phyloP scores from a whole-genome alignment of 306 rosid species.

The Malus fusca region DNA sequence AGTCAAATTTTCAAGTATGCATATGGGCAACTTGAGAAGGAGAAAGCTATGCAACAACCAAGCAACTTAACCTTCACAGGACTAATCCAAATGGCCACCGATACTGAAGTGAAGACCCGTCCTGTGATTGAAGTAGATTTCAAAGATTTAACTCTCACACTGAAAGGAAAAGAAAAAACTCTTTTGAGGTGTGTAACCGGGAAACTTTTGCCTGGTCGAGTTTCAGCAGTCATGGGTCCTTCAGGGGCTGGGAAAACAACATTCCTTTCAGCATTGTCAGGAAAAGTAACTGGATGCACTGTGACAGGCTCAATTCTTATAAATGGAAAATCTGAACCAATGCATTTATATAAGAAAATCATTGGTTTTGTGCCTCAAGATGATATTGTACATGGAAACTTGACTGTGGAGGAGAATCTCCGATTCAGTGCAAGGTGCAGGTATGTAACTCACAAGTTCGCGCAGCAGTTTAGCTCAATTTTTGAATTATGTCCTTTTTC shows the following conservation, averaged over 20 bases:
- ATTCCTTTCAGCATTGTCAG: slow-evolving; percentile 72
- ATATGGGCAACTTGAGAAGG: slow-evolving; percentile 75
- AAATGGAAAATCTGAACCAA: slow-evolving; percentile 62
- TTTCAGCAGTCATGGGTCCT: slow-evolving; percentile 89
- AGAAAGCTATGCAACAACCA: slow-evolving; percentile 71
- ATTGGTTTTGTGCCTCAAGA: slow-evolving; percentile 86
- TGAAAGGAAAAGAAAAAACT: slow-evolving; percentile 56
- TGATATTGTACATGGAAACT: slow-evolving; percentile 83
- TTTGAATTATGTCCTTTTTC: not conserved
- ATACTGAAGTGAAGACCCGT: slow-evolving; percentile 40
- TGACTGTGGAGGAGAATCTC: slow-evolving; percentile 87
- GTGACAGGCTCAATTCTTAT: slow-evolving; percentile 54
- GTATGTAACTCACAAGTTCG: slow-evolving; percentile 22
- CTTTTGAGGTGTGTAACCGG: slow-evolving; percentile 63
- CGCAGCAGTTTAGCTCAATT: not conserved
- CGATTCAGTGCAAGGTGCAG: slow-evolving; percentile 89
- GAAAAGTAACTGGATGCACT: slow-evolving; percentile 62
- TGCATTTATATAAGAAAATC: slow-evolving; percentile 58
- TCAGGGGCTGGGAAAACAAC: slow-evolving; percentile 92
- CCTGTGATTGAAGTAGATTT: slow-evolving; percentile 72
- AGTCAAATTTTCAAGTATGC: slow-evolving; percentile 85
- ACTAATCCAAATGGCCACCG: slow-evolving; percentile 67
- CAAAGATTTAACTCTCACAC: slow-evolving; percentile 62
- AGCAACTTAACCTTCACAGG: slow-evolving; percentile 75
- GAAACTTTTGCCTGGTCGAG: slow-evolving; percentile 67